Evolutionary conservation across 1,139 yeast genomes (phyloP), one percentile per base, ranked within the genome.

Genomic region (Wickerhamiella pararugosa): DNA sequence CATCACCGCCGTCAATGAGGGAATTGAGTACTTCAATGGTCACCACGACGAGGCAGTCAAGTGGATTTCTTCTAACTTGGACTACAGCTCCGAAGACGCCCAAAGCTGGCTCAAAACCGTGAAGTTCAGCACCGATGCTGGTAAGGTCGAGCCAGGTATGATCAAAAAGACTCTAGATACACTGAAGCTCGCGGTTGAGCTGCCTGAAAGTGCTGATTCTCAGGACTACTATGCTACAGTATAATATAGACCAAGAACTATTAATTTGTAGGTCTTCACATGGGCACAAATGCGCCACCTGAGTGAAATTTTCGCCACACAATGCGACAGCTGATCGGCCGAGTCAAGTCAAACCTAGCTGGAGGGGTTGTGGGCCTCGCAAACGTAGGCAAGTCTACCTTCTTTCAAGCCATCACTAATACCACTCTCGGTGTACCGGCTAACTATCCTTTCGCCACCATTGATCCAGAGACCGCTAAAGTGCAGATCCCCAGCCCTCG

Each of bases 391-490:
- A 86, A 86, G 66, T 83, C 94, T 1, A 71, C 76, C 1, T 70
- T 71, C 49, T 71, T 71, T 56, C 76, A 71, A 51, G 71, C 75
- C 29, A 73, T 84, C 48, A 83, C 94, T 11, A 71, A 71, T 65
- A 82, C 82, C 57, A 90, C 90, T 41, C 70, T 86, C 55, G 96
- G 96, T 55, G 84, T 83, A 67, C 95, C 97, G 48, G 96, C 95
- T 48, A 86, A 86, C 66, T 90, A 87, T 60, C 96, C 96, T 32
- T 86, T 86, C 61, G 96, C 96, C 47, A 87, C 97, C 45, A 86
- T 87, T 64, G 96, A 87, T 56, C 96, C 97, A 40, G 96, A 86
- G 69, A 95, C 84, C 68, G 95, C 96, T 37, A 74, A 93, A 64
- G 94, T 84, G 45, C 75, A 79, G 53, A 96, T 86, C 45, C 96